Evolutionary conservation across 768 basidiomycete species (phyloP), one percentile per base, ranked within the genome.

Genomic region (Macrocybe gigantea): DNA sequence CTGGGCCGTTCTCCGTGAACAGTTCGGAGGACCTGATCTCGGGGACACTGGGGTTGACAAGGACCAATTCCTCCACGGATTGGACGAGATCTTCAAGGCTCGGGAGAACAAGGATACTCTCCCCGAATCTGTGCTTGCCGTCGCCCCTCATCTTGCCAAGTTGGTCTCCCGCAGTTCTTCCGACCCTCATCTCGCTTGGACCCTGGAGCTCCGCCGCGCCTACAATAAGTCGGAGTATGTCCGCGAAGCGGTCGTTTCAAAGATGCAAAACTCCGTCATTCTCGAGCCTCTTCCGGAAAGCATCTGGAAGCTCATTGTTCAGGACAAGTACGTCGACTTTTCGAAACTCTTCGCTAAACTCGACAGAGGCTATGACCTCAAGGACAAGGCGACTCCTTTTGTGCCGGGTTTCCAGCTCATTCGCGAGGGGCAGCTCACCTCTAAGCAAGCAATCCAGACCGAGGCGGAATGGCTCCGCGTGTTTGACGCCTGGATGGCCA

Each of bases 121-220:
- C 36, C 47, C 48, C 6, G 33, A 41, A 30, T 50, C 41, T 1
- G 38, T 53, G 5, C 45, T 57, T 2, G 33, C 49, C 3, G 44
- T 41, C 12, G 56, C 54, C 5, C 56, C 56, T 14, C 56, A 57
- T 38, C 51, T 57, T 5, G 49, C 44, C 2, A 22, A 22, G 22
- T 22, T 22, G 22, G 22, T 22, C 22, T 22, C 22, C 22, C 22
- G 22, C 22, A 22, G 22, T 22, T 22, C 22, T 22, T 22, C 22
- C 22, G 22, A 22, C 22, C 22, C 22, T 22, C 22, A 22, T 22
- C 22, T 22, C 22, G 22, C 22, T 22, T 4, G 22, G 22, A 22
- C 22, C 22, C 22, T 22, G 22, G 22, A 22, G 22, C 22, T 22
- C 22, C 22, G 22, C 22, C 4, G 22, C 4, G 22, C 22, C 22